Evolutionary conservation across 257 asterid species (phyloP), one percentile per base, ranked within the genome.

Genomic region (Prunella vulgaris): DNA sequence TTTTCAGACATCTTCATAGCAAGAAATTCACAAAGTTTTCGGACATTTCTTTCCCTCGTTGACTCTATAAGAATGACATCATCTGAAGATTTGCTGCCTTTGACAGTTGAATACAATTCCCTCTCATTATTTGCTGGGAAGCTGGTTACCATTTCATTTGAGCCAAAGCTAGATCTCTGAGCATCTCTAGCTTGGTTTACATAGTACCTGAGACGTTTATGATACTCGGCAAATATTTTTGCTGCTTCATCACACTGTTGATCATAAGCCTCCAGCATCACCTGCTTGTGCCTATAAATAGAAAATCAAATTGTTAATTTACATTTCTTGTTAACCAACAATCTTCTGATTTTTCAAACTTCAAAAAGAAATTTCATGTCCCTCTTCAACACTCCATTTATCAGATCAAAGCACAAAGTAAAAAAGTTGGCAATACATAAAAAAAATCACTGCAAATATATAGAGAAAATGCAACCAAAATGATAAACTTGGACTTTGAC

Each of bases 231-330:
- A 86, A 89, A 94, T 75, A 94, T 89, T 79, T 86, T 94, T 49
- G 97, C 93, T n/a, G 98, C 99, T 81, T 94, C 99, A 69, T 89
- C 92, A 76, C 98, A 84, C 69, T 89, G 99, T 71, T 89, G 96
- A 73, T 91, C 98, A 85, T 86, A 89, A 78, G 97, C 88, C 82
- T 89, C 99, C 81, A 91, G 70, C 90, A 92, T 87, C 66, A 86
- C 97, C 77, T 89, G 96, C 79, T 94, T 94, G 89, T 94, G 99
- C 84, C 99, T 94, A 82, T 57, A 83, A 46, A 44, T 42, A 64
- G 66, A 78, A 66, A 72, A 64, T 59, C 40, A 62, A 17, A 65
- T 17, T 61, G 57, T 80, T 25, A 70, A 35, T 77, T 70, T 37
- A n/a, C 40, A 22, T 48, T 67, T 53, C 48, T 10, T 20, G 27